Conservation (phyloP, 345 rosid species). For the Noccaea caerulescens region DNA sequence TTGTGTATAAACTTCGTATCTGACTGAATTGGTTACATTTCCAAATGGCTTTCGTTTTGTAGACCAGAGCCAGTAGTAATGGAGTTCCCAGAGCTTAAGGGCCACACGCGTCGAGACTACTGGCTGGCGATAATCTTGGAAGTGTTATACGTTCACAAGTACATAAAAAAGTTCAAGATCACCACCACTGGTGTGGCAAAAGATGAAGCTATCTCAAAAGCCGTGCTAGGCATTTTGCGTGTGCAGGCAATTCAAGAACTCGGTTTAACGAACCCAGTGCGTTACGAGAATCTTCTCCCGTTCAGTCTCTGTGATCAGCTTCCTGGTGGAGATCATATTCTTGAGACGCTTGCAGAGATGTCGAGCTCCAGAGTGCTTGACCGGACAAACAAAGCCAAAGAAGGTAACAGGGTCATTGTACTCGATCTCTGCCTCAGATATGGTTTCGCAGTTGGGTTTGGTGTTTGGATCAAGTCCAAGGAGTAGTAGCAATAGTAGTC, state of each 20-base stretch:
- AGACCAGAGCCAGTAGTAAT: conserved; percentile 90
- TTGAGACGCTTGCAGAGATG: conserved; percentile 83
- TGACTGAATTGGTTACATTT: background rate
- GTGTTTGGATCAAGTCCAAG: conserved; percentile 65
- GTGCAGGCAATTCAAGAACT: conserved; percentile 88
- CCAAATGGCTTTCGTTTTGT: conserved; percentile 33
- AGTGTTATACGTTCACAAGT: conserved; percentile 70
- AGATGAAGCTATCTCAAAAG: conserved; percentile 81
- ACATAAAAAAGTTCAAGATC: conserved; percentile 67
- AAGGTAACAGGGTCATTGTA: conserved; percentile 54
- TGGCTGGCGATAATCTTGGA: conserved; percentile 88
- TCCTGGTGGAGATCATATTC: conserved; percentile 94
- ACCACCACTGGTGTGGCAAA: conserved; percentile 51
- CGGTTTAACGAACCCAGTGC: conserved; percentile 49
- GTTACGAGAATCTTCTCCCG: conserved; percentile 68
- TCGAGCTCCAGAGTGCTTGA: conserved; percentile 58
- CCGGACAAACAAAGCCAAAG: conserved; percentile 45
- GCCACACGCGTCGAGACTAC: conserved; percentile 85
- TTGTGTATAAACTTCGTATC: background rate
- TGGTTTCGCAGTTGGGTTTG: conserved; percentile 82
- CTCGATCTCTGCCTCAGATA: conserved; percentile 66
- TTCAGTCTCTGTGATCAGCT: conserved; percentile 92
- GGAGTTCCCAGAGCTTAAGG: conserved; percentile 96
- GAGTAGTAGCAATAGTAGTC: conserved; percentile 45
- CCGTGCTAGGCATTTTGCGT: conserved; percentile 81